Percentiles rank a stretch among this genome's conserved stretches.
Evolutionary conservation across 805 yeast species (phyloP).

Genomic region (Zygotorulaspora sp.): DNA sequence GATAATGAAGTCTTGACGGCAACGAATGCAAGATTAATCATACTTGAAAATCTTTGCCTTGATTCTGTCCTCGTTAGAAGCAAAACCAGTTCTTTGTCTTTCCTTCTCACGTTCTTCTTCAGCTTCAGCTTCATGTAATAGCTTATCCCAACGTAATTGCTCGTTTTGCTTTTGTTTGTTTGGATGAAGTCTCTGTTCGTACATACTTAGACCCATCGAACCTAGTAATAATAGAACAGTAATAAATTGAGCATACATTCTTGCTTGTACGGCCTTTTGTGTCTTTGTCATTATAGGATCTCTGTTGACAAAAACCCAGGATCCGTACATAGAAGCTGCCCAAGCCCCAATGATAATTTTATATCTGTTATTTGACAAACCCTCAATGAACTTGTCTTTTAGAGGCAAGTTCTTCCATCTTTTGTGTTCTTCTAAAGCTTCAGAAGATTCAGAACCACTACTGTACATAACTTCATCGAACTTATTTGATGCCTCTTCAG

Average conservation of each 20-base stretch:
- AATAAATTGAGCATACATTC: constrained; percentile 85
- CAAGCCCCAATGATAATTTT: constrained; percentile 65
- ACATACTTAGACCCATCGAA: constrained; percentile 61
- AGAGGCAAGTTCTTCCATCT: constrained; percentile 50
- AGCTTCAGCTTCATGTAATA: constrained; percentile 42
- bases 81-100: constrained; percentile 19
- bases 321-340: constrained; percentile 77
- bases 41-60: constrained; percentile 37
- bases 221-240: constrained; percentile 68
- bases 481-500: constrained; percentile 64
- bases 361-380: constrained; percentile 54
- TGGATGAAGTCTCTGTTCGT: constrained; percentile 53
- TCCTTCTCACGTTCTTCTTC: constrained; percentile 29
- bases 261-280: constrained; percentile 80
- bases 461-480: constrained; percentile 63
- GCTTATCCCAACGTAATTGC: constrained; percentile 45
- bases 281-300: constrained; percentile 71
- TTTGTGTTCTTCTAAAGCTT: constrained; percentile 42
- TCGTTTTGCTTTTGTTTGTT: constrained; percentile 35
- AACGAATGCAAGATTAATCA: constrained; percentile 6
- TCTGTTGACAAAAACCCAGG: constrained; percentile 67
- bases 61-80: constrained; percentile 36
- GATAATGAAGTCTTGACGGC: background rate
- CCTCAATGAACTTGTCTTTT: constrained; percentile 47
- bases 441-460: constrained; percentile 38